A percentile compares a stretch with the other conserved stretches of the same genome.
These are phyloP conservation scores for Fusarium sp. DNA, from an alignment of 2,329 filamentous ascomycete genomes.

Conservation along the genomic window DNA sequence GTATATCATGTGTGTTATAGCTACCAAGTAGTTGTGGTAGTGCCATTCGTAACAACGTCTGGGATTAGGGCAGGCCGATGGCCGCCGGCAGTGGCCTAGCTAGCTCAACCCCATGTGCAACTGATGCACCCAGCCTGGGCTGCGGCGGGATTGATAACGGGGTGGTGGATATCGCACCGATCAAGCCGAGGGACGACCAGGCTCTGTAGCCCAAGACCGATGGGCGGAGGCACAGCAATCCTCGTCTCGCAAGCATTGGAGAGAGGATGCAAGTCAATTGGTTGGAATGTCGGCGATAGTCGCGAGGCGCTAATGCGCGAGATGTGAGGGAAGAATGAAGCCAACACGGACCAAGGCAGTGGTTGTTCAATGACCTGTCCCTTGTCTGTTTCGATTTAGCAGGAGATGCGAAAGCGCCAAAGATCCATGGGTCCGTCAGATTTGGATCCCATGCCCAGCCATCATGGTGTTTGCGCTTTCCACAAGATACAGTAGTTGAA, in stretches of 20 bases:
- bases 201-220: background rate
- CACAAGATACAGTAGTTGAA: constrained; percentile 15
- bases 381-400: constrained; percentile 17
- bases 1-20: constrained; percentile 1
- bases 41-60: background rate
- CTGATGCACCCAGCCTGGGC: constrained; percentile 13
- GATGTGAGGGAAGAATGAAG: constrained; percentile 23
- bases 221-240: constrained; percentile 6
- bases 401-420: constrained; percentile 8
- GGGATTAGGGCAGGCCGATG: constrained; percentile 8
- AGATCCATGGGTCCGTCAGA: constrained; percentile 21
- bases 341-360: constrained; percentile 26
- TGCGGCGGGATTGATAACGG: constrained; percentile 18
- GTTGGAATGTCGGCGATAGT: constrained; percentile 5
- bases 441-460: constrained; percentile 21
- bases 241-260: constrained; percentile 4
- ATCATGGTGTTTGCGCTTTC: constrained; percentile 15
- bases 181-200: constrained; percentile 19
- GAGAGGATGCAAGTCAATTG: constrained; percentile 15
- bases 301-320: constrained; percentile 22
- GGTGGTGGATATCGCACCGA: constrained; percentile 26
- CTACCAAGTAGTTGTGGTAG: constrained; percentile 10
- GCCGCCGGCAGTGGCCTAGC: constrained; percentile 24
- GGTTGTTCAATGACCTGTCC: constrained; percentile 19
- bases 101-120: constrained; percentile 22